Percentiles rank a stretch among this genome's conserved stretches.
These are phyloP conservation scores for Aspergillus conjunctus DNA, from an alignment of 495 filamentous ascomycete genomes.

Conservation along the genomic window DNA sequence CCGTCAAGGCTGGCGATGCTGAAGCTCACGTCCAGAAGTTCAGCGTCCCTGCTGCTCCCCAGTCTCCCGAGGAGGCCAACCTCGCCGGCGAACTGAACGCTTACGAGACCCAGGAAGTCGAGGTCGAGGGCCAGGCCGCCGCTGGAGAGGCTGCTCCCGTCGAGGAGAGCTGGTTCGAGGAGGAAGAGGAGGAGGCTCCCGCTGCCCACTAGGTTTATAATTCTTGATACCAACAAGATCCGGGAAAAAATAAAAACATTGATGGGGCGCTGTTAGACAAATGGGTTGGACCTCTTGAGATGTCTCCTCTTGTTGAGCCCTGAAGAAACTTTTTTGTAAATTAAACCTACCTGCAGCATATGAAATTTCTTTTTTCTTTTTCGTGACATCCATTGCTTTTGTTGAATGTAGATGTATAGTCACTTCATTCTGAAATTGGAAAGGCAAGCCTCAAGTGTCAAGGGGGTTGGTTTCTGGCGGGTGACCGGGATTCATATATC, in stretches of 20 bases:
- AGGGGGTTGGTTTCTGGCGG: constrained; percentile 13
- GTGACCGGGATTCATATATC: constrained; percentile 20
- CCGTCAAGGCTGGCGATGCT: constrained; percentile 81
- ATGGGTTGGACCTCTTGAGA: constrained; percentile 30
- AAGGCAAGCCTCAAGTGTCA: constrained; percentile 9
- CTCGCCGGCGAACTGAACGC: constrained; percentile 85
- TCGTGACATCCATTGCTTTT: constrained; percentile 7
- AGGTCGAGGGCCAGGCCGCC: constrained; percentile 82
- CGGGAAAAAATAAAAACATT: constrained; percentile 11
- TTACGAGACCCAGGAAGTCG: constrained; percentile 90
- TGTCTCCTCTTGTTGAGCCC: constrained; percentile 39
- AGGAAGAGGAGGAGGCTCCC: constrained; percentile 58
- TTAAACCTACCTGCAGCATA: constrained; percentile 48
- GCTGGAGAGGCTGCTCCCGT: constrained; percentile 57
- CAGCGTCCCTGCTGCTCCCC: constrained; percentile 71
- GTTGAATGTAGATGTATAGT: neutral
- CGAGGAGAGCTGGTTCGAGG: constrained; percentile 75
- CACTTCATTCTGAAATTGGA: neutral
- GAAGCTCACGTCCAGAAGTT: constrained; percentile 93
- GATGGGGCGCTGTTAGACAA: constrained; percentile 32
- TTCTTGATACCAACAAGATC: neutral
- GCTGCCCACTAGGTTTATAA: constrained; percentile 49
- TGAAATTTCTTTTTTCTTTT: constrained; percentile 32
- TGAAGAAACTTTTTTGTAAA: constrained; percentile 48
- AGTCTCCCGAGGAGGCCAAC: constrained; percentile 88